Evolutionary conservation across 371 early-diverging fungal species (phyloP), one percentile per base, ranked within the genome.

Genomic region (Syncephalastrum sp.): DNA sequence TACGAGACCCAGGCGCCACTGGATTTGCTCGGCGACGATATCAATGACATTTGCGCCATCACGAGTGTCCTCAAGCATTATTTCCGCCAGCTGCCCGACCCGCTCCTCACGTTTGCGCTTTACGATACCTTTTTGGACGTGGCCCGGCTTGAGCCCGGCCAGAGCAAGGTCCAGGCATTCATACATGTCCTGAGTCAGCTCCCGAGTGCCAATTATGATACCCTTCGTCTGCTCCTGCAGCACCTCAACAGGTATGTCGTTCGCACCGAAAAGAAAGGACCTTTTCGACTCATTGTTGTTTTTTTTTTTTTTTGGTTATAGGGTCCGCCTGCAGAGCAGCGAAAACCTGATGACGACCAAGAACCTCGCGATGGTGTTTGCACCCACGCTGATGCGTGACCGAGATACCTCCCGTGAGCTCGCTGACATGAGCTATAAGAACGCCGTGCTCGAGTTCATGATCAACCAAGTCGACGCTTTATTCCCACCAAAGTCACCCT

Each of bases 31-130:
- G 79, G 83, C 50, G 66, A 75, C 7, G 59, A 75, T 23, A 73
- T 80, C 54, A 81, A 82, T 61, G 87, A 85, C 62, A 85, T 89
- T 48, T 81, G 84, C 50, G 82, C 87, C 15, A 82, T 96, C 15
- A 96, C 98, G 4, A 94, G 95, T 56, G 84, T 98, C 16, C 72
- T 98, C 57, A 97, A 96, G 68, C 96, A 95, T 65, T 98, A 95
- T 57, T 83, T 98, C 51, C 84, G 98, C 45, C 92, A 92, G 42
- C 56, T 97, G 67, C 96, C 97, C 0, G 88, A 93, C 54, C 98
- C 98, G 1, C 63, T 98, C 25, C 66, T 98, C 56, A 94, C 96
- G 0, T 90, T 71, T 67, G 85, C 87, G 41, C 75, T 93, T 5
- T 89, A 94, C 64, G 62, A 76, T 10, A 66, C 88, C 43, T 96